Percentiles rank a stretch among this genome's conserved stretches.
Evolutionary conservation across 805 yeast species (phyloP).

Genomic region (Ogataea ramenticola): DNA sequence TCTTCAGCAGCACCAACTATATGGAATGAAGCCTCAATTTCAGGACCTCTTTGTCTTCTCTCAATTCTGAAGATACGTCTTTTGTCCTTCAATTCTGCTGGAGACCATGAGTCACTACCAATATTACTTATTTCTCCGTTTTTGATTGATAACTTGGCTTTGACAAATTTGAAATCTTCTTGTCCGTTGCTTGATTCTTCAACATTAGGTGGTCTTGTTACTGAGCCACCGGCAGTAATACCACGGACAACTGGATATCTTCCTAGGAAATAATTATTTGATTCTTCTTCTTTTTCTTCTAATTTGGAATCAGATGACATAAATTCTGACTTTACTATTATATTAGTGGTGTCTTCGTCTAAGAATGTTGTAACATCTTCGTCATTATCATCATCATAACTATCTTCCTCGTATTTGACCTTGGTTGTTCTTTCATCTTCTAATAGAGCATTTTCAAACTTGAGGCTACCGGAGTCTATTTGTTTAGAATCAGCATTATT

Average conservation of each 20-base stretch:
- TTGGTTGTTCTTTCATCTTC: background rate
- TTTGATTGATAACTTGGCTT: conserved; percentile 40
- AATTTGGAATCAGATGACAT: conserved; percentile 9
- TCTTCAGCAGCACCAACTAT: conserved; percentile 46
- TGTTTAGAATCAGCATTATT: background rate
- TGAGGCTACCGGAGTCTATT: background rate
- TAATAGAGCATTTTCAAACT: background rate
- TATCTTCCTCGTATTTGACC: background rate
- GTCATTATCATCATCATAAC: background rate
- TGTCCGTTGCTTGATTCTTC: background rate
- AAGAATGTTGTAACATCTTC: background rate
- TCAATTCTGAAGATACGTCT: conserved; percentile 55
- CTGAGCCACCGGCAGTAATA: conserved; percentile 49
- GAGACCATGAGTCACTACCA: conserved; percentile 46
- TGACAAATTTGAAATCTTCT: conserved; percentile 27
- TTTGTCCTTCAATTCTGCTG: conserved; percentile 37
- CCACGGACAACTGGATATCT: conserved; percentile 45
- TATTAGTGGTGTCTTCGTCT: background rate
- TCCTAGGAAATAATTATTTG: conserved; percentile 6
- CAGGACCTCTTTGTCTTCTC: conserved; percentile 41
- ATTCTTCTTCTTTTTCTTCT: background rate
- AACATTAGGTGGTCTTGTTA: conserved; percentile 43
- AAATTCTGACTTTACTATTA: too few relatives aligned
- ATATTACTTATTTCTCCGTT: conserved; percentile 41
- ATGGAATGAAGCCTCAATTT: conserved; percentile 40